These are phyloP conservation scores for Hypoxylon sp. DNA, from an alignment of 2,329 filamentous ascomycete species.

Conservation along the genomic window DNA sequence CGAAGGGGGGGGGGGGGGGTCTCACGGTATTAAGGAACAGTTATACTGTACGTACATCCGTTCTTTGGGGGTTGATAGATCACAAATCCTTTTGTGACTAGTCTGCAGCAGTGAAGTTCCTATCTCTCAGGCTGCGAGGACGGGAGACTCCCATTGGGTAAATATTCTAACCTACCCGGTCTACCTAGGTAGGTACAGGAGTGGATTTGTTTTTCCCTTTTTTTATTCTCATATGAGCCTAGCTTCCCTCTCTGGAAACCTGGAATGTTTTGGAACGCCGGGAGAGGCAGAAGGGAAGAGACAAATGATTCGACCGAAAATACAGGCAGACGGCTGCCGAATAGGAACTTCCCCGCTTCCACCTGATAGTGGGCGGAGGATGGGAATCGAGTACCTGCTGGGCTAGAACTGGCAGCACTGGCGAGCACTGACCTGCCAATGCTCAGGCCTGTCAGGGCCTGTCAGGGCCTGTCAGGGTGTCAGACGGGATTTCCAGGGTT, in stretches of 20 bases:
- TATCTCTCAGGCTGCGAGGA: constrained; percentile 25
- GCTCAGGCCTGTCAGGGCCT: constrained; percentile 24
- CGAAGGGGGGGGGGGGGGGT: constrained; percentile 5
- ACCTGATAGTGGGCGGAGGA: constrained; percentile 22
- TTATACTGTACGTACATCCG: constrained; percentile 30
- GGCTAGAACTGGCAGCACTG: too few relatives aligned
- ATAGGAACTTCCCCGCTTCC: constrained; percentile 36
- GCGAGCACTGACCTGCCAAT: too few relatives aligned
- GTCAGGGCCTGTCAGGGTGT: constrained; percentile 12
- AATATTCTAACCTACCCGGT: constrained; percentile 4
- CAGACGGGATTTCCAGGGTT: constrained; percentile 20
- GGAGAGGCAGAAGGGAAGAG: constrained; percentile 20
- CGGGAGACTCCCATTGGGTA: constrained; percentile 22
- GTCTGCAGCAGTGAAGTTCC: constrained; percentile 12
- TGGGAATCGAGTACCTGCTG: not conserved
- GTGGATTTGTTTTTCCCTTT: constrained; percentile 9
- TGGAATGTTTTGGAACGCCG: constrained; percentile 28
- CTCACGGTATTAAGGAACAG: constrained; percentile 33
- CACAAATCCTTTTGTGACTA: constrained; percentile 32
- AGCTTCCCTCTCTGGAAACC: constrained; percentile 17
- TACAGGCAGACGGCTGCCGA: constrained; percentile 18
- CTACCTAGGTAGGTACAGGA: constrained; percentile 4
- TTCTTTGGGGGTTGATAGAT: constrained; percentile 19
- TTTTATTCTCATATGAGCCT: not conserved
- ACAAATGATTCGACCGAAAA: not conserved